phyloP scores from a whole-genome alignment of 2,329 filamentous ascomycete genomes.

The Bimuria novae-zelandiae region DNA sequence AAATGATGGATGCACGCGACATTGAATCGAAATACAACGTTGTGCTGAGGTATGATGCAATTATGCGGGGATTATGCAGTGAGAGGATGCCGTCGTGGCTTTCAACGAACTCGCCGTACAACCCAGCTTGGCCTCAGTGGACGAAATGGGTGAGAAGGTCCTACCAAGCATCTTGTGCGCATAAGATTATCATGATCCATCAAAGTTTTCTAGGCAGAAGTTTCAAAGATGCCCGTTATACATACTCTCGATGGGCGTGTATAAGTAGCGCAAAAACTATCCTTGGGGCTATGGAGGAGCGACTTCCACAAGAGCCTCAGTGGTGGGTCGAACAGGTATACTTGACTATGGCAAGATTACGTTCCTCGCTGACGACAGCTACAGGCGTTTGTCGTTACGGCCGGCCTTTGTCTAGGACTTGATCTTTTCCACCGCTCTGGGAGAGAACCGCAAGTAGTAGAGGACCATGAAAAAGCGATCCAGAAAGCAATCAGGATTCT shows the following conservation, averaged over 20 bases:
- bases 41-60: constrained; percentile 48
- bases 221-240: constrained; percentile 50
- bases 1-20: constrained; percentile 40
- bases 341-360: background rate
- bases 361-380: background rate
- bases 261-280: constrained; percentile 49
- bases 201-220: constrained; percentile 50
- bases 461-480: constrained; percentile 34
- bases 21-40: constrained; percentile 46
- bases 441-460: constrained; percentile 26
- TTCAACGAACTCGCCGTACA: constrained; percentile 34
- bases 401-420: constrained; percentile 33
- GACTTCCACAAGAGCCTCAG: constrained; percentile 46
- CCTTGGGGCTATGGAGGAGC: constrained; percentile 43
- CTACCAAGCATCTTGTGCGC: constrained; percentile 46
- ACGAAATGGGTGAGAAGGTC: constrained; percentile 48
- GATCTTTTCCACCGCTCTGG: constrained; percentile 35
- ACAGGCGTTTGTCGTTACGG: constrained; percentile 36
- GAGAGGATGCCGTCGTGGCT: constrained; percentile 45
- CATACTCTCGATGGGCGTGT: constrained; percentile 50
- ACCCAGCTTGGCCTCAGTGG: constrained; percentile 48
- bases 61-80: constrained; percentile 40
- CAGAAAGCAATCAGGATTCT: constrained; percentile 42
- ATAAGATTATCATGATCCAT: constrained; percentile 55
- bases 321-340: constrained; percentile 48